Conservation (phyloP, 1,284 basidiomycete genomes). For the Moesziomyces globuligerus region DNA sequence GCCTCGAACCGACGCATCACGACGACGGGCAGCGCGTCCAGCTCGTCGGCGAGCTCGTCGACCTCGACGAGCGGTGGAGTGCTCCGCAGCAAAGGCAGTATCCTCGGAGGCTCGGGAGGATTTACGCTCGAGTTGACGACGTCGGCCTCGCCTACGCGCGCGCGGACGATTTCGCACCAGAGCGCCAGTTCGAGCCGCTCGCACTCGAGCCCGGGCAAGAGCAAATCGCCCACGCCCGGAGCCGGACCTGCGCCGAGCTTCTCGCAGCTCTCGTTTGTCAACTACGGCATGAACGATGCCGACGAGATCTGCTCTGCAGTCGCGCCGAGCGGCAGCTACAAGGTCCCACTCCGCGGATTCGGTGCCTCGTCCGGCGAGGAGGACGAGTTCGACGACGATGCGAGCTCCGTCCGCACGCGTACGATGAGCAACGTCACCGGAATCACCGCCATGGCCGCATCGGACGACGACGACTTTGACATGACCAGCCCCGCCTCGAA, state of each 20-base stretch:
- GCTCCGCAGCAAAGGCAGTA: constrained; percentile 13
- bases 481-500: constrained; percentile 12
- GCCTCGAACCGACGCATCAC: constrained; percentile 47
- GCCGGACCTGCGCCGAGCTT: constrained; percentile 9
- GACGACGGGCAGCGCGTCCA: constrained; percentile 8
- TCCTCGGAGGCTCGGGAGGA: constrained; percentile 7
- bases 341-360: constrained; percentile 58
- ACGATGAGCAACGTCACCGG: constrained; percentile 28
- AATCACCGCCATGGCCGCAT: constrained; percentile 9
- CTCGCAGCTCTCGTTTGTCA: constrained; percentile 57
- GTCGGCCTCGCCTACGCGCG: constrained; percentile 29
- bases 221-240: constrained; percentile 28
- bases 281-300: constrained; percentile 65
- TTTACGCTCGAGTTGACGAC: constrained; percentile 42
- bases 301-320: constrained; percentile 65
- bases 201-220: constrained; percentile 14
- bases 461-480: constrained; percentile 21
- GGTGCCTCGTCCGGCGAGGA: constrained; percentile 35
- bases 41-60: constrained; percentile 23
- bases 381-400: constrained; percentile 37
- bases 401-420: constrained; percentile 15
- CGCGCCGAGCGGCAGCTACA: constrained; percentile 62
- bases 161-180: constrained; percentile 38
- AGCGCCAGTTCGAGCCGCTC: constrained; percentile 15
- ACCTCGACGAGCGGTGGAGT: constrained; percentile 4